Percentiles rank a stretch among this genome's conserved stretches.
Conservation (phyloP, 345 rosid species). For the Heritiera fomes region DNA sequence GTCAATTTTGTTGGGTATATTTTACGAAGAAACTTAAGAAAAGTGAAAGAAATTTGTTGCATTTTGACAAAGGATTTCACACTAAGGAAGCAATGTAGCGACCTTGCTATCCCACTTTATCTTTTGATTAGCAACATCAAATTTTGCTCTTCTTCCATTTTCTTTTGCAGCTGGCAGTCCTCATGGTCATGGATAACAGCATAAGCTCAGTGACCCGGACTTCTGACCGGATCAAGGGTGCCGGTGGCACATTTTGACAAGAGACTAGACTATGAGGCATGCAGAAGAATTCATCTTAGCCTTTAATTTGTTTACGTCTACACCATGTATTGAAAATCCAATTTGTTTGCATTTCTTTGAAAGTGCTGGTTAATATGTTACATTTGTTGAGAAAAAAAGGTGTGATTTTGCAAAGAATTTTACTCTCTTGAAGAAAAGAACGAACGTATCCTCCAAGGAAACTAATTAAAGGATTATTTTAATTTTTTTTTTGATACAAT, state of each 20-base stretch:
- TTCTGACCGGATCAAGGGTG: not conserved
- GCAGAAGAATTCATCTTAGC: not conserved
- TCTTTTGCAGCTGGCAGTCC: not conserved
- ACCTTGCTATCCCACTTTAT: not conserved
- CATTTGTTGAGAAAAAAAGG: too few relatives aligned
- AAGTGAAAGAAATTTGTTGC: conserved; percentile 4
- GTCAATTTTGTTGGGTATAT: not conserved
- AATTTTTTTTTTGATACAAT: too few relatives aligned
- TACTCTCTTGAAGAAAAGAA: too few relatives aligned
- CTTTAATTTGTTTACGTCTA: too few relatives aligned
- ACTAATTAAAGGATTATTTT: too few relatives aligned
- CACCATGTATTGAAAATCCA: too few relatives aligned
- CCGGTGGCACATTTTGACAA: not conserved
- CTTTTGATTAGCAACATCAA: not conserved
- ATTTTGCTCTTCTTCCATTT: too few relatives aligned
- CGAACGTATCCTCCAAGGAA: too few relatives aligned
- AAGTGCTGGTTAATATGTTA: too few relatives aligned
- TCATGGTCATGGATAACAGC: not conserved
- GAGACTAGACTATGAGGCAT: not conserved
- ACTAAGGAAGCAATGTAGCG: not conserved
- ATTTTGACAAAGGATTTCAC: not conserved
- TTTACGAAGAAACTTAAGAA: not conserved
- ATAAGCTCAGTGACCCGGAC: not conserved
- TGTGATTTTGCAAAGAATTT: too few relatives aligned
- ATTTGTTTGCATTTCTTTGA: too few relatives aligned